These are phyloP conservation scores for Leersia perrieri DNA, from an alignment of 176 grass and related monocot species.

Conservation along the genomic window DNA sequence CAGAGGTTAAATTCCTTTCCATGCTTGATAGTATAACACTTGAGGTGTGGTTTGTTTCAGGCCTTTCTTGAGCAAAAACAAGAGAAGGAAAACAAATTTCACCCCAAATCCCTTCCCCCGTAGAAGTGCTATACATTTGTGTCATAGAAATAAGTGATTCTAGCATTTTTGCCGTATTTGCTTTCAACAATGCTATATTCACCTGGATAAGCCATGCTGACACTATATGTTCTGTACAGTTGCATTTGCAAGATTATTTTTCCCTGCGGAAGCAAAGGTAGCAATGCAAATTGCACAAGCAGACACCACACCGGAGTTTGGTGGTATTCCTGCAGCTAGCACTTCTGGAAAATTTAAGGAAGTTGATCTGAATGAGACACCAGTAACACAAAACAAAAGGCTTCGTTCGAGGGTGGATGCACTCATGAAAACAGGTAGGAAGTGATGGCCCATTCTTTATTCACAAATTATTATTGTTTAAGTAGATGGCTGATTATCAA, in stretches of 20 bases:
- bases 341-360: constrained; percentile 75
- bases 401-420: constrained; percentile 74
- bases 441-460: background rate
- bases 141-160: background rate
- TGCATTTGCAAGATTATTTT: constrained; percentile 89
- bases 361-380: constrained; percentile 95
- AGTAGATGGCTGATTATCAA: constrained; percentile 4
- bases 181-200: constrained; percentile 1
- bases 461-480: background rate
- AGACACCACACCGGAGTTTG: constrained; percentile 64
- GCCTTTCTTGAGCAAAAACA: background rate
- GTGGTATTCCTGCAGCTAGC: constrained; percentile 40
- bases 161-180: background rate
- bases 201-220: background rate
- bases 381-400: constrained; percentile 73
- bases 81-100: background rate
- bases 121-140: background rate
- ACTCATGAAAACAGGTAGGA: constrained; percentile 79
- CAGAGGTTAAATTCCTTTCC: constrained; percentile 57
- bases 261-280: constrained; percentile 87
- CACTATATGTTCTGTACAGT: constrained; percentile 49
- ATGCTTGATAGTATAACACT: constrained; percentile 15
- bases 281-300: constrained; percentile 97
- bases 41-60: constrained; percentile 10
- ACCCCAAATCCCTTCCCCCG: background rate